A percentile compares a stretch with the other conserved stretches of the same genome.
Conservation (phyloP, 208 protist genomes). For the Leishmania arabica region DNA sequence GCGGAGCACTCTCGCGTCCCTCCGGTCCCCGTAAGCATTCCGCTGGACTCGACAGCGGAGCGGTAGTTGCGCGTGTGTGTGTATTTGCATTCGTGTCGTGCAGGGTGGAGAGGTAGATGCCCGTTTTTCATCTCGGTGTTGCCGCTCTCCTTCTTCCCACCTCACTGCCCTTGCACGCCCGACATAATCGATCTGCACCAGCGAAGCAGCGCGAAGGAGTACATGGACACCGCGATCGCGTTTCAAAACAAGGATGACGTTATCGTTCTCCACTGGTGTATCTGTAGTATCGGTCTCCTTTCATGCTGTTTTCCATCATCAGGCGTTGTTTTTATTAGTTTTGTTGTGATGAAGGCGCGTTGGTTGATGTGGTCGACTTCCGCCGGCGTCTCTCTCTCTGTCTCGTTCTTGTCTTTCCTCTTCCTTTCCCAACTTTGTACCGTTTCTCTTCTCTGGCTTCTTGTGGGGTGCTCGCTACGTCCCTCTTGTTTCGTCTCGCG, state of each 20-base stretch:
- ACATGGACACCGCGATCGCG: neutral
- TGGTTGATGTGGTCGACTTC: neutral
- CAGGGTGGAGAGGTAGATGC: neutral
- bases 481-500: neutral
- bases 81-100: constrained; percentile 1
- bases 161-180: neutral
- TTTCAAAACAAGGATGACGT: neutral
- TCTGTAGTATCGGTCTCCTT: neutral
- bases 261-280: neutral
- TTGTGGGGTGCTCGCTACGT: neutral
- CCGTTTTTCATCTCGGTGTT: neutral
- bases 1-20: neutral
- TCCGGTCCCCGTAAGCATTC: neutral
- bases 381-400: neutral
- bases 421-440: constrained; percentile 3
- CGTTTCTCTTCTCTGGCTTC: neutral
- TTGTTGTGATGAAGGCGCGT: neutral
- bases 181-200: neutral
- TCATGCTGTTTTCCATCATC: neutral
- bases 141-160: neutral
- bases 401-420: neutral
- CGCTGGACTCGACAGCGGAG: neutral
- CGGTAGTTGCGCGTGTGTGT: neutral
- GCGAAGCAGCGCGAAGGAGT: neutral
- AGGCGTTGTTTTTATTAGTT: neutral